Conservation (phyloP, 2,329 filamentous ascomycete genomes). For the Colletotrichum eleusines region DNA sequence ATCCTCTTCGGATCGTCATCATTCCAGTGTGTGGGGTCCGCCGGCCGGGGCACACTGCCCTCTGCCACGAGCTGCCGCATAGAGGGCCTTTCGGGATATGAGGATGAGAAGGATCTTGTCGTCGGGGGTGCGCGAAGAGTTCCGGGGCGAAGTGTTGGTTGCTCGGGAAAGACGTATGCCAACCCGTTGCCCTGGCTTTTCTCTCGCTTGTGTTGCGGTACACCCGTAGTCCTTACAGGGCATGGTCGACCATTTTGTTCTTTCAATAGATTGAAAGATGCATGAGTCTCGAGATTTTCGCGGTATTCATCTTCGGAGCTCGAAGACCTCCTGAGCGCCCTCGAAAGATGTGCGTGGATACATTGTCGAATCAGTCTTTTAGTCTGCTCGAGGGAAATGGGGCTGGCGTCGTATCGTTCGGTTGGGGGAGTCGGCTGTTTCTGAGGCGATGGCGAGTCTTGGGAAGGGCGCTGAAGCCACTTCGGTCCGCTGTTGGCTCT, state of each 20-base stretch:
- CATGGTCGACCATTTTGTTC: conserved; percentile 21
- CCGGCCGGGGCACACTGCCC: conserved; percentile 30
- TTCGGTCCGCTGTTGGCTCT: conserved; percentile 34
- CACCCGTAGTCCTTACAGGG: conserved; percentile 1
- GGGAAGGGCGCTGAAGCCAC: conserved; percentile 40
- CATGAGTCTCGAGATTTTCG: conserved; percentile 3
- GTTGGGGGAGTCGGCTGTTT: conserved; percentile 21
- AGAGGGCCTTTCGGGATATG: conserved; percentile 56
- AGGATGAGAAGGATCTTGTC: conserved; percentile 59
- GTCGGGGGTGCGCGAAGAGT: conserved; percentile 45
- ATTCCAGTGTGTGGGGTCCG: conserved; percentile 36
- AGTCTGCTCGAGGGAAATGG: conserved; percentile 71
- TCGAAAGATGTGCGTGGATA: conserved; percentile 53
- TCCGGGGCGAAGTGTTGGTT: conserved; percentile 53
- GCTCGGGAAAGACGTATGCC: conserved; percentile 53
- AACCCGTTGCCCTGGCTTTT: conserved; percentile 23
- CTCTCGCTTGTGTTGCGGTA: conserved; percentile 26
- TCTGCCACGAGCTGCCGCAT: conserved; percentile 42
- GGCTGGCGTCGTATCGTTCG: conserved; percentile 38
- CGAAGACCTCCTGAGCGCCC: conserved; percentile 45
- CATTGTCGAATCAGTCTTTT: conserved; percentile 61
- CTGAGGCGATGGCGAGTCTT: conserved; percentile 37
- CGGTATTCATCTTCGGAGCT: conserved; percentile 37
- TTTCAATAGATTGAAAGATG: not conserved
- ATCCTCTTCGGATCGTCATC: conserved; percentile 65